Evolutionary conservation across 2,329 filamentous ascomycete genomes (phyloP), one percentile per base, ranked within the genome.

Genomic region (Nemania sp.): DNA sequence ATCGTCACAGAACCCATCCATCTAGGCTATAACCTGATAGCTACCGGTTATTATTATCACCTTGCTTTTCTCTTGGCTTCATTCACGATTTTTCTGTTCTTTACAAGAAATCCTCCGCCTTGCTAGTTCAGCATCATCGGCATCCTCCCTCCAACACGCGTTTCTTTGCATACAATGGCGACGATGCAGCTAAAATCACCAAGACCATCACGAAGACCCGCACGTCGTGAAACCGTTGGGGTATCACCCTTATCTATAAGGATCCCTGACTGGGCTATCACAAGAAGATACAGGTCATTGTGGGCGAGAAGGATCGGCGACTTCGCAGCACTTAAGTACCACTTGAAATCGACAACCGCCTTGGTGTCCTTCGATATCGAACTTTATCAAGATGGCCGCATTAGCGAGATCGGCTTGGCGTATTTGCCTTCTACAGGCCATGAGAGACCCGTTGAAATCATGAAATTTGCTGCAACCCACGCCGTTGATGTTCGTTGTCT

Each of bases 361-460:
- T 57, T 57, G 4, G 37, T 57, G 46, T 57, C 54, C n/a, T 20
- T 57, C 47, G 46, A 51, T 51, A 29, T 51, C 32, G 32, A 57
- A 51, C 17, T 25, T 43, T 18, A 32, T 17, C 29, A 17, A 49
- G 25, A 35, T 45, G 54, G 54, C 11, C 29, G 12, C 11, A 57
- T 57, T 21, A 57, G n/a, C 54, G 54, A 57, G 47, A 51, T 57
- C 37, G 54, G 54, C 54, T n/a, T 57, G 46, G 54, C 54, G 25
- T 51, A 35, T 57, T 21, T 57, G 40, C 54, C 54, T 21, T 50
- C 25, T 51, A 43, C 17, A 50, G 47, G 54, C 37, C 15, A 43
- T 42, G 37, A 51, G 37, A 57, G 46, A 25, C 54, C 46, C 20
- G 18, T 37, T 25, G 37, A 51, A 15, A 50, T 57, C 54, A 51